phyloP scores from a whole-genome alignment of 805 yeast species.

The Schwanniomyces yamadae region DNA sequence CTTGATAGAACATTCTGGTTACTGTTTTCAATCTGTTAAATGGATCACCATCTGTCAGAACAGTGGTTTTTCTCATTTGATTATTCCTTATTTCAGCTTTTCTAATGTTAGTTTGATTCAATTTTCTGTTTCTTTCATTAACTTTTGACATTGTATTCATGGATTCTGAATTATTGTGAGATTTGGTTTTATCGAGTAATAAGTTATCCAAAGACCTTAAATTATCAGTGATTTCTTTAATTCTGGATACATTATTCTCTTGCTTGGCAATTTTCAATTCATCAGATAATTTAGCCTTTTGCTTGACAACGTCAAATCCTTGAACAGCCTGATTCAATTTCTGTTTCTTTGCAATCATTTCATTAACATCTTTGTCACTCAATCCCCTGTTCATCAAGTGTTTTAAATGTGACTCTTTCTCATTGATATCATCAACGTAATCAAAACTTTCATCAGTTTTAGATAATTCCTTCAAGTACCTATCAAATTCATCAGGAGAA shows the following conservation, averaged over 20 bases:
- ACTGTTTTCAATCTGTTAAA: slow-evolving; percentile 87
- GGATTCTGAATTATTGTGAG: slow-evolving; percentile 34
- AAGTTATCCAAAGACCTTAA: slow-evolving; percentile 47
- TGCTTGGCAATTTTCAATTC: slow-evolving; percentile 75
- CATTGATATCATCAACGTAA: slow-evolving; percentile 59
- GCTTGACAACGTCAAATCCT: slow-evolving; percentile 65
- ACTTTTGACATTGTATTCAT: slow-evolving; percentile 62
- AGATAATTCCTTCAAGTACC: slow-evolving; percentile 61
- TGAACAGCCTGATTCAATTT: slow-evolving; percentile 47
- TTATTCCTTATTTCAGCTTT: slow-evolving; percentile 71
- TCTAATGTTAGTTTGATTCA: slow-evolving; percentile 74
- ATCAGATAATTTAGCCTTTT: slow-evolving; percentile 68
- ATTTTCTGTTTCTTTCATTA: slow-evolving; percentile 80
- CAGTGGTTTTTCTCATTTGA: slow-evolving; percentile 49
- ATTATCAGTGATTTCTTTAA: slow-evolving; percentile 29
- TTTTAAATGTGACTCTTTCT: slow-evolving; percentile 61
- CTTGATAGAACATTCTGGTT: slow-evolving; percentile 75
- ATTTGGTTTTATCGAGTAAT: slow-evolving; percentile 40
- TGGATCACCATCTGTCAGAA: slow-evolving; percentile 63
- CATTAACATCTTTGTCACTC: slow-evolving; percentile 72
- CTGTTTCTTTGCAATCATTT: slow-evolving; percentile 72
- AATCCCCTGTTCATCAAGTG: slow-evolving; percentile 64
- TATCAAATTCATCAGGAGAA: slow-evolving; percentile 67
- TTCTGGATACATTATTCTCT: slow-evolving; percentile 39
- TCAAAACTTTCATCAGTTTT: slow-evolving; percentile 61